phyloP scores from a whole-genome alignment of 192 early-diverging fungal species.

The Gryganskiella cystojenkinii region DNA sequence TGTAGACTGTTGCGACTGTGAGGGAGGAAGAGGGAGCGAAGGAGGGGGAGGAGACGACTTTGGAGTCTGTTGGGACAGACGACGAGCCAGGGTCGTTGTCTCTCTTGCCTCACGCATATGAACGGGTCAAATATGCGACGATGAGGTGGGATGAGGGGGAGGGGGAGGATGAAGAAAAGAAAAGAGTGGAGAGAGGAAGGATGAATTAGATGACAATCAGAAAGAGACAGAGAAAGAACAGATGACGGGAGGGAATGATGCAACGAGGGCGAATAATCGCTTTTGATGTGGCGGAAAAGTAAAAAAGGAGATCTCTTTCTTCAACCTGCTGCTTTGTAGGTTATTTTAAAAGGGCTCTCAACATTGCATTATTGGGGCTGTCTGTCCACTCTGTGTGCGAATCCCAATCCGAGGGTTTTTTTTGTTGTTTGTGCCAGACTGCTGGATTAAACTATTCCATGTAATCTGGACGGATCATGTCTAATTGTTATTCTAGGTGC shows the following conservation, averaged over 20 bases:
- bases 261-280: not conserved
- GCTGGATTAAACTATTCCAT: too few species aligned
- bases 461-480: too few species aligned
- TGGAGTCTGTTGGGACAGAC: slow-evolving; percentile 27
- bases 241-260: not conserved
- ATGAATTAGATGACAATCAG: too few species aligned
- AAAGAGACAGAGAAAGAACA: not conserved
- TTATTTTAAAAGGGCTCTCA: too few species aligned
- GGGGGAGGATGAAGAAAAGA: not conserved
- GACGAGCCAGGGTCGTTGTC: slow-evolving; percentile 29
- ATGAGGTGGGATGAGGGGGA: not conserved
- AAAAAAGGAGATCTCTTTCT: not conserved
- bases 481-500: too few species aligned
- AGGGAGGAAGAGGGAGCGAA: not conserved
- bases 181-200: not conserved
- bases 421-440: too few species aligned
- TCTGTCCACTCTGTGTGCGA: too few species aligned
- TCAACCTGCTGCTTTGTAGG: too few species aligned
- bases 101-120: slow-evolving; percentile 33
- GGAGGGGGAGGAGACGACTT: slow-evolving; percentile 16
- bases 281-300: not conserved
- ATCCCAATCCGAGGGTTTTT: too few species aligned
- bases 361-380: too few species aligned
- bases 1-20: too few species aligned
- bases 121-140: not conserved